Evolutionary conservation across 768 basidiomycete genomes (phyloP).

Genomic region (Amanita pseudoporphyria): DNA sequence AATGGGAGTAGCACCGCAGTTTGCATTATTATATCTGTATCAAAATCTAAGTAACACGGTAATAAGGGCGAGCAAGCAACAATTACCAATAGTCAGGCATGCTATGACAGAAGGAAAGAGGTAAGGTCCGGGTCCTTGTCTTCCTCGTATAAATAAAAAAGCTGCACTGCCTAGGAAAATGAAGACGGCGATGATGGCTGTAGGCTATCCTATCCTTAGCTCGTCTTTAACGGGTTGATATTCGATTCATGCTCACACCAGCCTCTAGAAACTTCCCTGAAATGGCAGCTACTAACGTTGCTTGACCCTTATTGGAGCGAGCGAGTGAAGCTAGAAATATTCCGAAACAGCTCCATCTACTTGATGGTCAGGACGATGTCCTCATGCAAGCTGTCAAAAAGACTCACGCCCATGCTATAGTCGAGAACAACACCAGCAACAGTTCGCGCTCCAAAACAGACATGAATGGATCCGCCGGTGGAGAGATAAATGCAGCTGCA

Average conservation of each 20-base stretch:
- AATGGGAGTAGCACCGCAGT: slow-evolving; percentile 55
- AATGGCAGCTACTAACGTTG: slow-evolving; percentile 28
- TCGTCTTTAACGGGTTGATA: not conserved
- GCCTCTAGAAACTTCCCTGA: slow-evolving; percentile 50
- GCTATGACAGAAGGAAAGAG: slow-evolving; percentile 44
- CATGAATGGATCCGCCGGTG: slow-evolving; percentile 62
- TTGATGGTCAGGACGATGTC: slow-evolving; percentile 4
- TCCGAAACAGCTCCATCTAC: slow-evolving; percentile 59
- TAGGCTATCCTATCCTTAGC: slow-evolving; percentile 29
- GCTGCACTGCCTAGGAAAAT: slow-evolving; percentile 50
- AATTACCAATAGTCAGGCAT: slow-evolving; percentile 48
- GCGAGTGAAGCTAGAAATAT: slow-evolving; percentile 53
- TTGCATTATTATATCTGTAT: slow-evolving; percentile 46
- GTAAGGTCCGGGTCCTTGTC: slow-evolving; percentile 56
- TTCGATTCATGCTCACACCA: slow-evolving; percentile 17
- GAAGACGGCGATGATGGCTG: slow-evolving; percentile 50
- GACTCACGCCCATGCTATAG: slow-evolving; percentile 52
- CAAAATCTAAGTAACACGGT: not conserved
- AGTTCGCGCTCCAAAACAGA: slow-evolving; percentile 57
- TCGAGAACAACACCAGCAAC: slow-evolving; percentile 39
- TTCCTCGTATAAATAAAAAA: slow-evolving; percentile 51
- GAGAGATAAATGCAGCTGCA: slow-evolving; percentile 53
- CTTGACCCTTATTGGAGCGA: slow-evolving; percentile 32
- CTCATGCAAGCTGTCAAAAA: not conserved
- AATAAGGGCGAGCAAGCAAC: not conserved